phyloP scores from a whole-genome alignment of 768 basidiomycete species.

The Nidularia sp. region DNA sequence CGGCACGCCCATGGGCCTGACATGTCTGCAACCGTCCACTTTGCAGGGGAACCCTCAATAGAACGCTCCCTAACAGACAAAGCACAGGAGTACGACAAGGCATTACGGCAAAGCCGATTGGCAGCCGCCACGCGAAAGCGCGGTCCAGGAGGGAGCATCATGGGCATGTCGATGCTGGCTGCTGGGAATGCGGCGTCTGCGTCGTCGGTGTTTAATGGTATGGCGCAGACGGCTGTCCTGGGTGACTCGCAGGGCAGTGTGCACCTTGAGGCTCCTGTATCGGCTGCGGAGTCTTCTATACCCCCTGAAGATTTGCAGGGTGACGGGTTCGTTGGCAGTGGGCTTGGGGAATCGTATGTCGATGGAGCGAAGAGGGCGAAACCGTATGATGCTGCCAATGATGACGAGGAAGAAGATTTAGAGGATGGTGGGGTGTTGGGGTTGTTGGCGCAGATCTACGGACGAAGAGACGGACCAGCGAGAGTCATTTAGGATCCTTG shows the following conservation, averaged over 20 bases:
- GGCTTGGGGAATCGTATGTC: slow-evolving; percentile 72
- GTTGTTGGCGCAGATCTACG: slow-evolving; percentile 84
- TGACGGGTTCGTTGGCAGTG: slow-evolving; percentile 58
- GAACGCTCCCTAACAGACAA: slow-evolving; percentile 42
- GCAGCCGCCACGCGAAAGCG: slow-evolving; percentile 45
- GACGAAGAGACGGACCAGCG: slow-evolving; percentile 47
- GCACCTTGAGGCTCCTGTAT: background rate
- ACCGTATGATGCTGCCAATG: slow-evolving; percentile 41
- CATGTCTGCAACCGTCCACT: slow-evolving; percentile 23
- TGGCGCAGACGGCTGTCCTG: slow-evolving; percentile 68
- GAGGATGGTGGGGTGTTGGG: slow-evolving; percentile 85
- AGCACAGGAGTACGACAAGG: slow-evolving; percentile 73
- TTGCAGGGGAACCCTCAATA: slow-evolving; percentile 22
- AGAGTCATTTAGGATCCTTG: slow-evolving; percentile 31
- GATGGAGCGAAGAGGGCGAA: slow-evolving; percentile 52
- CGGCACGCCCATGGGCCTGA: slow-evolving; percentile 16
- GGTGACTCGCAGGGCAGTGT: slow-evolving; percentile 73
- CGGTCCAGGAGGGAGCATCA: slow-evolving; percentile 31
- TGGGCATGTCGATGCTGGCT: slow-evolving; percentile 45
- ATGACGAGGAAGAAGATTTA: slow-evolving; percentile 61
- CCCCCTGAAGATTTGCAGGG: slow-evolving; percentile 42
- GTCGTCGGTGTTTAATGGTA: slow-evolving; percentile 44
- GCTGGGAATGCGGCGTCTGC: slow-evolving; percentile 33
- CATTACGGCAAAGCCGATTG: slow-evolving; percentile 65
- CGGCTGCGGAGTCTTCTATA: slow-evolving; percentile 11